Percentiles rank a stretch among this genome's conserved stretches.
Conservation (phyloP, 2,329 filamentous ascomycete species). For the Hortaea werneckii region DNA sequence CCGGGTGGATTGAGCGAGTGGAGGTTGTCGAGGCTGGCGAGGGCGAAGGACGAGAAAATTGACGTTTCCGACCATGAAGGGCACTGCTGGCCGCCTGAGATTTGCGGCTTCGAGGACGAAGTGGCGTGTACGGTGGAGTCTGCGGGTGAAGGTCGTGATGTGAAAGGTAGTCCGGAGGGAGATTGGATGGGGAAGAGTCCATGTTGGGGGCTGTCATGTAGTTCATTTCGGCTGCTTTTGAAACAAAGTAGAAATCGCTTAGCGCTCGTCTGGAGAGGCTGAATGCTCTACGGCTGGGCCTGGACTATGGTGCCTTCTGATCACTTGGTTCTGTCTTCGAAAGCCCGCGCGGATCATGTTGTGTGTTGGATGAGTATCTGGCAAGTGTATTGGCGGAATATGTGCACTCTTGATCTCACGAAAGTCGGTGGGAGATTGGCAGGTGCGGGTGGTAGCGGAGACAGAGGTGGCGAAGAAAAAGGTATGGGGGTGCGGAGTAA, state of each 20-base stretch:
- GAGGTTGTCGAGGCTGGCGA: conserved; percentile 20
- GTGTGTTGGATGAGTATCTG: not conserved
- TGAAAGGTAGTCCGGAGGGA: conserved; percentile 13
- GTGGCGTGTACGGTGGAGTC: conserved; percentile 22
- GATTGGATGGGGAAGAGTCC: conserved; percentile 13
- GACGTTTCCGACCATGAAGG: conserved; percentile 5
- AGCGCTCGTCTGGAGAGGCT: conserved; percentile 13
- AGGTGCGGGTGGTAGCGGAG: not conserved
- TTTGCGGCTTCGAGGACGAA: conserved; percentile 1
- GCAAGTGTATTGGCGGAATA: not conserved
- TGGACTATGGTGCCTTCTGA: conserved; percentile 23
- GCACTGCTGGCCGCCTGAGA: no score
- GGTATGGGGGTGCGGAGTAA: not conserved
- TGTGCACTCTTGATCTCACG: not conserved
- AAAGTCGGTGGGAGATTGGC: not conserved
- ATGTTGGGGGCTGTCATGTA: conserved; percentile 3
- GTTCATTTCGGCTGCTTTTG: not conserved
- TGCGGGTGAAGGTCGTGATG: conserved; percentile 7
- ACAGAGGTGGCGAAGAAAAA: conserved; percentile 9
- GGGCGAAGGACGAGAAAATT: conserved; percentile 16
- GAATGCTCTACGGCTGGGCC: conserved; percentile 8
- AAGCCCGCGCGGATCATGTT: conserved; percentile 22
- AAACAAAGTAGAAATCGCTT: conserved; percentile 4
- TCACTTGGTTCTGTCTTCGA: conserved; percentile 17
- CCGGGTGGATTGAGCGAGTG: conserved; percentile 22